Base-by-base conservation (phyloP, 441 rosid species). In the Raphanus hybrid region DNA sequence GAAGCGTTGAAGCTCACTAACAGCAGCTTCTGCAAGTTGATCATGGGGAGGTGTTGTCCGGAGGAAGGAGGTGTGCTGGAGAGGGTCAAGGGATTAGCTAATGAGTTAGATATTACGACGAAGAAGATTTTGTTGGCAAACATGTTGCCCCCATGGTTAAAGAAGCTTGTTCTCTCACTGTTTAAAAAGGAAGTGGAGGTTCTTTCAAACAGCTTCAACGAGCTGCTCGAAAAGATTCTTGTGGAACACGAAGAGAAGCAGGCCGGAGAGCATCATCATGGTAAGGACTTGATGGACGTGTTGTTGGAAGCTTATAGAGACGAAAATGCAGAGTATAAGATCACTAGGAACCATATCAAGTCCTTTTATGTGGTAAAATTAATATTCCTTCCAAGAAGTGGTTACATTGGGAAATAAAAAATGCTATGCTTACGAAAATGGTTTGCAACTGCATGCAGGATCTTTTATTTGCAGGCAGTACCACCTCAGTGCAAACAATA, bases 291-390 rank as follows among this genome's bases (percentile, higher is more conserved):
- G 18, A 34, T 35, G 34, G 73, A 69, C 14, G 20, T 34, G 0
- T 10, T 69, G n/a, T 34, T 69, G 18, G 73, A 1, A 55, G 52
- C 63, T 69, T 34, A 18, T 35, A 0, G 12, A 34, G 64, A 55
- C 8, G 34, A 35, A 55, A 69, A 35, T 43, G 50, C 50, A 11
- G 35, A 69, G 16, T 57, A 55, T 35, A 55, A 34, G 73, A 55
- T 55, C 52, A 55, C 50, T 11, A 34, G 35, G 9, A 69, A 32
- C 11, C 72, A 52, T 10, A 29, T 69, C 16, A 69, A 69, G 16
- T 69, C 72, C 0, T 29, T 61, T 29, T 2, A 6, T 15, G 16
- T 14, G 39, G 65, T 61, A 61, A 12, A n/a, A n/a, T n/a, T n/a
- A n/a, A 61, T 61, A 26, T 23, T 26, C 0, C 63, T 23, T 9